phyloP scores from a whole-genome alignment of 2,329 filamentous ascomycete genomes.

The Cryphonectria nitschkei region DNA sequence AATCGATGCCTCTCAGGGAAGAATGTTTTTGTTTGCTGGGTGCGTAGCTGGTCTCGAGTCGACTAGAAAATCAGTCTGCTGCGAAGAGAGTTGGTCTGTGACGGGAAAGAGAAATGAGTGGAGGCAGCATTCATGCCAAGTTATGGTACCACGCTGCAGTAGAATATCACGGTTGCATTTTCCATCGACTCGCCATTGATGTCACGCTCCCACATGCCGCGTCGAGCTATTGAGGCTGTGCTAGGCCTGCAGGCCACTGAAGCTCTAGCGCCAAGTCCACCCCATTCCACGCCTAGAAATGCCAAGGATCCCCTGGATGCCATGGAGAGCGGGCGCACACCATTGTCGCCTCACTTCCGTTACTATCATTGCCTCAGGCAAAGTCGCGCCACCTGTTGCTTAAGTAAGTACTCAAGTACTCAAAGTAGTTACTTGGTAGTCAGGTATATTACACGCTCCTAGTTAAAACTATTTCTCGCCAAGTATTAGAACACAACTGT shows the following conservation, averaged over 20 bases:
- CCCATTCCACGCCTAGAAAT: neutral
- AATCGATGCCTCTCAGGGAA: neutral
- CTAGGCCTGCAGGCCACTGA: conserved; percentile 21
- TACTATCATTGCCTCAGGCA: too few relatives aligned
- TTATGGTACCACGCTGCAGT: neutral
- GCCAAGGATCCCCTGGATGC: neutral
- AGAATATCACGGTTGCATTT: neutral
- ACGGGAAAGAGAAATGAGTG: neutral
- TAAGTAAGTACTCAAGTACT: too few relatives aligned
- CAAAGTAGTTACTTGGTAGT: too few relatives aligned
- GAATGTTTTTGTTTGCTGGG: neutral
- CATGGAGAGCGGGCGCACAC: too few relatives aligned
- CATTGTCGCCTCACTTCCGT: too few relatives aligned
- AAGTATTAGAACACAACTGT: too few relatives aligned
- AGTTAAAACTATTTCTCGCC: too few relatives aligned
- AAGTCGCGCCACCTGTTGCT: too few relatives aligned
- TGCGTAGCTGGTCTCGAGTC: neutral
- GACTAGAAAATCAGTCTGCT: neutral
- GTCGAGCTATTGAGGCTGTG: conserved; percentile 23
- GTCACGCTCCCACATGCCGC: conserved; percentile 20
- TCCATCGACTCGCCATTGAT: conserved; percentile 12
- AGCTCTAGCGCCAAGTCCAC: conserved; percentile 20
- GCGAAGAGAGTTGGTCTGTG: neutral
- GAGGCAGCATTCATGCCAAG: neutral
- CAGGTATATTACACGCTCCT: too few relatives aligned